Evolutionary conservation across 495 filamentous ascomycete species (phyloP).

Genomic region (Penicillium cataractarum): DNA sequence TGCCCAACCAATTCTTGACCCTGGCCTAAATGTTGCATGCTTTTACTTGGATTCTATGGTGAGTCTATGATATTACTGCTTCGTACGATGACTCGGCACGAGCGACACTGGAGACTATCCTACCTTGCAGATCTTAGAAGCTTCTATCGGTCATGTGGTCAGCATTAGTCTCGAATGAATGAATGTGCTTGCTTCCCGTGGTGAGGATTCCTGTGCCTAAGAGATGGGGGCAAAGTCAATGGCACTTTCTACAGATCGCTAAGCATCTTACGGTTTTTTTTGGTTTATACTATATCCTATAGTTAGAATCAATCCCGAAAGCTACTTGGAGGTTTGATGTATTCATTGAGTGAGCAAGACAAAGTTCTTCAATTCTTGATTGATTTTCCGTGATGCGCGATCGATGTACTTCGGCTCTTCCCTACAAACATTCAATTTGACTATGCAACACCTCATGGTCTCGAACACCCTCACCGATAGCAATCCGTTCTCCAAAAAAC

Average conservation of each 20-base stretch:
- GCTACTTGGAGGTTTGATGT: not conserved
- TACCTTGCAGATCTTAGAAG: not conserved
- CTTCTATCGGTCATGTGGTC: conserved; percentile 9
- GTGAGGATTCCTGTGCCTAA: not conserved
- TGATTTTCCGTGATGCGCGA: too few species aligned
- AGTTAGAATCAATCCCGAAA: not conserved
- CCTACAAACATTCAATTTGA: not conserved
- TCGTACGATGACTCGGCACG: not conserved
- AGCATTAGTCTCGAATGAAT: not conserved
- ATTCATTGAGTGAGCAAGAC: not conserved
- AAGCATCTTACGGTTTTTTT: not conserved
- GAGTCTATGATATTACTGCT: not conserved
- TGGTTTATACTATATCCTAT: not conserved
- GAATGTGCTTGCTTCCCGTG: not conserved
- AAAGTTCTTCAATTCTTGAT: too few species aligned
- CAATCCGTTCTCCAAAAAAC: not conserved
- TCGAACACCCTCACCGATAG: not conserved
- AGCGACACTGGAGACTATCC: not conserved
- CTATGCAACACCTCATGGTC: not conserved
- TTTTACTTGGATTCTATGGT: not conserved
- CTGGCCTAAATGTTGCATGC: not conserved
- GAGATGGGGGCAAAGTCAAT: not conserved
- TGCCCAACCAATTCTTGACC: not conserved
- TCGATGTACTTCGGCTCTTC: not conserved
- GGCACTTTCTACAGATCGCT: not conserved